Conservation (phyloP, 495 filamentous ascomycete genomes). For the Aspergillus ostianus region DNA sequence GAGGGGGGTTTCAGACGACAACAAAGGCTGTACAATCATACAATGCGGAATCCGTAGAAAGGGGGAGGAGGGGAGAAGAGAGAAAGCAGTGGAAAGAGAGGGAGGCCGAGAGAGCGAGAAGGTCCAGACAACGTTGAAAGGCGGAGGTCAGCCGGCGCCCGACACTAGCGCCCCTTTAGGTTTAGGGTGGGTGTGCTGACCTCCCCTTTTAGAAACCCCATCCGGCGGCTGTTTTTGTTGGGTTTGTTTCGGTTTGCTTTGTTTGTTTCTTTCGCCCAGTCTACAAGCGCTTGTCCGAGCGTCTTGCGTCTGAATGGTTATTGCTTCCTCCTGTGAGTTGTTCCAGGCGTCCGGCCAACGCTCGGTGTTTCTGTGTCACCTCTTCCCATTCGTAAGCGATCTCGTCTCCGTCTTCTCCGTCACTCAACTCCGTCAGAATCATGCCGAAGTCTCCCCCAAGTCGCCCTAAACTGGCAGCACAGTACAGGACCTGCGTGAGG, state of each 20-base stretch:
- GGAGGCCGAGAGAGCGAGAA: constrained; percentile 6
- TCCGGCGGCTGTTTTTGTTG: not conserved
- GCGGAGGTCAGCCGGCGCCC: constrained; percentile 14
- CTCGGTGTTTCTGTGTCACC: constrained; percentile 83
- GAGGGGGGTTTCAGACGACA: constrained; percentile 5
- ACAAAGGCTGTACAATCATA: not conserved
- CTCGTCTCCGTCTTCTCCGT: constrained; percentile 51
- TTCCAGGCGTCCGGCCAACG: constrained; percentile 82
- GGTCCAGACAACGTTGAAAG: constrained; percentile 17
- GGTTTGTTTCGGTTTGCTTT: not conserved
- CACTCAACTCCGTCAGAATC: constrained; percentile 69
- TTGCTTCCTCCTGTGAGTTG: constrained; percentile 56
- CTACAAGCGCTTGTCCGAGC: too few species aligned
- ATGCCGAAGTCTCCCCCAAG: constrained; percentile 92
- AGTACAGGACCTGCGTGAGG: constrained; percentile 93
- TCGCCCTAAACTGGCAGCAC: constrained; percentile 86
- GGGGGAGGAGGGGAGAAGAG: constrained; percentile 2
- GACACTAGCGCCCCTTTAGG: constrained; percentile 17
- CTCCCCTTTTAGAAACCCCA: constrained; percentile 8
- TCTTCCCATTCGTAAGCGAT: constrained; percentile 76
- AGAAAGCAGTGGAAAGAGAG: constrained; percentile 8
- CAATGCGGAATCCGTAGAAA: not conserved
- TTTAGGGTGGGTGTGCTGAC: constrained; percentile 13
- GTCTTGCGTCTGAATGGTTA: too few species aligned
- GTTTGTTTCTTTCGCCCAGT: not conserved